These are phyloP conservation scores for Avena sativa DNA, from an alignment of 176 grass and related monocot species.

Conservation along the genomic window DNA sequence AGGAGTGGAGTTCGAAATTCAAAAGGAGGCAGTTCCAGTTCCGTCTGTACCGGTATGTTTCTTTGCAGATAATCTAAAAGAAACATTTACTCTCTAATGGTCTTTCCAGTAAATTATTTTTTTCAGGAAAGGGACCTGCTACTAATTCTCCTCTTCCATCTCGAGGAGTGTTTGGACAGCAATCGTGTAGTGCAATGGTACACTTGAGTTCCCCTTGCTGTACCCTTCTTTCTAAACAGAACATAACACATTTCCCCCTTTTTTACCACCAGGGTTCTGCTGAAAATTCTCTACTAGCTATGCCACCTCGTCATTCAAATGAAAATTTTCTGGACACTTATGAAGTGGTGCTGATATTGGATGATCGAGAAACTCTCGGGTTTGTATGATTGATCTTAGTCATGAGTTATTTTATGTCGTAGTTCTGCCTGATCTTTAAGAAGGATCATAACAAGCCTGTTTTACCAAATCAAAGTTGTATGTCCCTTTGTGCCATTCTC, in stretches of 20 bases:
- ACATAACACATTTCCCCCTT: background rate
- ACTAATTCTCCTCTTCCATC: conserved; percentile 29
- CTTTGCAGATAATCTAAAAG: conserved; percentile 30
- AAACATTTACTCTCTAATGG: conserved; percentile 25
- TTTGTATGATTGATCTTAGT: conserved; percentile 47
- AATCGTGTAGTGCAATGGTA: conserved; percentile 57
- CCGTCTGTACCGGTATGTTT: conserved; percentile 46
- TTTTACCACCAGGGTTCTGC: conserved; percentile 47
- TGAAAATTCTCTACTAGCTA: conserved; percentile 58
- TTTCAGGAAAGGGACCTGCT: conserved; percentile 41
- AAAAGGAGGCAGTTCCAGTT: conserved; percentile 38
- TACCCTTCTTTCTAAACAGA: conserved; percentile 12
- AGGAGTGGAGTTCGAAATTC: conserved; percentile 39
- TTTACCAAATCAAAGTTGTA: background rate
- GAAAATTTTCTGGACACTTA: conserved; percentile 75
- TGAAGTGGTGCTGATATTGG: conserved; percentile 83
- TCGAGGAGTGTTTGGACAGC: conserved; percentile 44
- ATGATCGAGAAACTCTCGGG: conserved; percentile 91
- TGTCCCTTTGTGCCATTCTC: background rate
- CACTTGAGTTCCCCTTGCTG: background rate
- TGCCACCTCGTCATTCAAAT: conserved; percentile 66
- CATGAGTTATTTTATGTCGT: conserved; percentile 28
- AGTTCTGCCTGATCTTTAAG: conserved; percentile 10
- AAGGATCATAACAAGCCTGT: conserved; percentile 22
- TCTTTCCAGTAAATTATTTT: conserved; percentile 35